Evolutionary conservation across 1,139 yeast genomes (phyloP).

Genomic region (Nakaseomyces kungkrabaensis): DNA sequence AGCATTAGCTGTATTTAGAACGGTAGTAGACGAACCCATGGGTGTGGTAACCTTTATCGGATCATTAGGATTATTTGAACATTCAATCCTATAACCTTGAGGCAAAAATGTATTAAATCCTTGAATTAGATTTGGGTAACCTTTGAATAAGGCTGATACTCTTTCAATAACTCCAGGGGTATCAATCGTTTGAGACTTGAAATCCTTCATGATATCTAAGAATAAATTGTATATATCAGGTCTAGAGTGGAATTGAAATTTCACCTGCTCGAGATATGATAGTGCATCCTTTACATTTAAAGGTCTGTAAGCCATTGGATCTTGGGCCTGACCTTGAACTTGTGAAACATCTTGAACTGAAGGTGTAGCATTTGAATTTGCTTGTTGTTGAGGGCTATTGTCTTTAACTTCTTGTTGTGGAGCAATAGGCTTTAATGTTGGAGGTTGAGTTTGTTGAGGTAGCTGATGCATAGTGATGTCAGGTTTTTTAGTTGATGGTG

Average conservation of each 20-base stretch:
- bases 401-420: conserved; percentile 12
- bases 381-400: conserved; percentile 11
- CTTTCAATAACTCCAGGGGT: conserved; percentile 98
- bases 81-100: conserved; percentile 90
- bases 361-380: conserved; percentile 12
- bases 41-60: conserved; percentile 96
- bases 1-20: conserved; percentile 10
- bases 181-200: conserved; percentile 89
- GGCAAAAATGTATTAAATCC: conserved; percentile 97
- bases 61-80: conserved; percentile 81
- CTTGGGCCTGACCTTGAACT: not conserved
- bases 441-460: conserved; percentile 12
- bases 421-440: conserved; percentile 10
- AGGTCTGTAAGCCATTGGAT: conserved; percentile 51
- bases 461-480: not conserved
- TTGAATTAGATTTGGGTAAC: conserved; percentile 87
- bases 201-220: conserved; percentile 95
- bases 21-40: conserved; percentile 57
- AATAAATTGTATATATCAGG: conserved; percentile 95
- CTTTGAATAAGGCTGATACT: conserved; percentile 80
- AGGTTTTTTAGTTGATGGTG: not conserved
- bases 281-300: conserved; percentile 93
- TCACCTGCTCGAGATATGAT: conserved; percentile 90
- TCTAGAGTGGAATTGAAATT: conserved; percentile 80
- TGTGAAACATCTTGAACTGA: conserved; percentile 16